Evolutionary conservation across 805 yeast species (phyloP).

Genomic region (Wickerhamiella musiphila): DNA sequence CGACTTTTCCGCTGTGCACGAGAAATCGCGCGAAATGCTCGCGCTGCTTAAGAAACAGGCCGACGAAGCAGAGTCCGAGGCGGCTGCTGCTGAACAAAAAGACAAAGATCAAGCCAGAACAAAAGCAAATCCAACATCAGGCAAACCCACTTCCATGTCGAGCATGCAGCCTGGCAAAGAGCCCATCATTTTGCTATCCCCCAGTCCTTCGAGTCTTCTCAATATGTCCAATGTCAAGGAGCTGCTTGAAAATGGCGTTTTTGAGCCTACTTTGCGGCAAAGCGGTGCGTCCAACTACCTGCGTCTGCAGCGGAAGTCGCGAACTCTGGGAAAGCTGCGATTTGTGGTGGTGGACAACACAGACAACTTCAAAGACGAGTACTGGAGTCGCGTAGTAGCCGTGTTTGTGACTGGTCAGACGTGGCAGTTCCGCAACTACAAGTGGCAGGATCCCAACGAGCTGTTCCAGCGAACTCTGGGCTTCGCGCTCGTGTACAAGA

Average conservation of each 20-base stretch:
- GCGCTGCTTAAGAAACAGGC: slow-evolving; percentile 9
- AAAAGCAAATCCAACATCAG: not conserved
- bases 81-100: not conserved
- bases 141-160: not conserved
- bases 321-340: slow-evolving; percentile 39
- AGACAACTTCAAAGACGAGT: slow-evolving; percentile 81
- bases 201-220: slow-evolving; percentile 58
- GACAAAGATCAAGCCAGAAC: not conserved
- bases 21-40: slow-evolving; percentile 18
- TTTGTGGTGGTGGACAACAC: slow-evolving; percentile 78
- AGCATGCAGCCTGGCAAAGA: slow-evolving; percentile 22
- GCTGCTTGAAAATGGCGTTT: slow-evolving; percentile 57
- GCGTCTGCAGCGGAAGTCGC: slow-evolving; percentile 38
- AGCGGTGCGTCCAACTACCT: slow-evolving; percentile 25
- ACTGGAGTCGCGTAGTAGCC: slow-evolving; percentile 95
- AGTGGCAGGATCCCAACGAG: slow-evolving; percentile 60
- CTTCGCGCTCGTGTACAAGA: slow-evolving; percentile 54
- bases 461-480: slow-evolving; percentile 78
- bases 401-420: slow-evolving; percentile 92
- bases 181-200: slow-evolving; percentile 62
- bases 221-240: slow-evolving; percentile 48
- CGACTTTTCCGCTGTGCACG: slow-evolving; percentile 22
- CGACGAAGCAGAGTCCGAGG: not conserved
- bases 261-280: slow-evolving; percentile 31
- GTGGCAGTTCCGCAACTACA: slow-evolving; percentile 89